A percentile compares a stretch with the other conserved stretches of the same genome.
phyloP scores from a whole-genome alignment of 106 monocot species.

The Allium cepa region DNA sequence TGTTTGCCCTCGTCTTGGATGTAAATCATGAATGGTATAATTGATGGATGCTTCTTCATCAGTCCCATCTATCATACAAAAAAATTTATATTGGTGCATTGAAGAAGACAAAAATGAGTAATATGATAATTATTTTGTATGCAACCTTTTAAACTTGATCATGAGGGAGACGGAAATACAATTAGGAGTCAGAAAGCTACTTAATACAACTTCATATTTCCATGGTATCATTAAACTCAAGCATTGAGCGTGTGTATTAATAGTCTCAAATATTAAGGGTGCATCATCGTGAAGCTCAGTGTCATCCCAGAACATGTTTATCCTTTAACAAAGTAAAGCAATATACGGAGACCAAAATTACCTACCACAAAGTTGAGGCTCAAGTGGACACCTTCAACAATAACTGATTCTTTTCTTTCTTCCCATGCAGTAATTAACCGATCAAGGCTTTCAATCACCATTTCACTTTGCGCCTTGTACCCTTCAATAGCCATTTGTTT shows the following conservation, averaged over 20 bases:
- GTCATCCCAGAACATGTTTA: too few relatives aligned
- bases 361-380: constrained; percentile 92
- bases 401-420: constrained; percentile 86
- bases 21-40: constrained; percentile 63
- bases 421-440: constrained; percentile 92
- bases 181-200: too few relatives aligned
- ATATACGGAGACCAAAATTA: constrained; percentile 2
- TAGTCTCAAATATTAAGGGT: too few relatives aligned
- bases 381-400: constrained; percentile 95
- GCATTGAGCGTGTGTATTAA: too few relatives aligned
- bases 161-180: too few relatives aligned
- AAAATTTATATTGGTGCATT: not conserved
- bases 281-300: too few relatives aligned
- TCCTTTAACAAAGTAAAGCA: too few relatives aligned
- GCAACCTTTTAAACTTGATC: too few relatives aligned
- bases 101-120: not conserved
- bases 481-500: constrained; percentile 77
- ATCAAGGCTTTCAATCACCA: constrained; percentile 98
- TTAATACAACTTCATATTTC: too few relatives aligned
- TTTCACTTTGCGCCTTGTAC: constrained; percentile 92
- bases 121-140: too few relatives aligned
- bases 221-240: too few relatives aligned
- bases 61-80: constrained; percentile 45
- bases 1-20: constrained; percentile 63
- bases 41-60: constrained; percentile 74